Conservation (phyloP, 139 green algal genomes). For the Raphidocelis subcapitata region DNA sequence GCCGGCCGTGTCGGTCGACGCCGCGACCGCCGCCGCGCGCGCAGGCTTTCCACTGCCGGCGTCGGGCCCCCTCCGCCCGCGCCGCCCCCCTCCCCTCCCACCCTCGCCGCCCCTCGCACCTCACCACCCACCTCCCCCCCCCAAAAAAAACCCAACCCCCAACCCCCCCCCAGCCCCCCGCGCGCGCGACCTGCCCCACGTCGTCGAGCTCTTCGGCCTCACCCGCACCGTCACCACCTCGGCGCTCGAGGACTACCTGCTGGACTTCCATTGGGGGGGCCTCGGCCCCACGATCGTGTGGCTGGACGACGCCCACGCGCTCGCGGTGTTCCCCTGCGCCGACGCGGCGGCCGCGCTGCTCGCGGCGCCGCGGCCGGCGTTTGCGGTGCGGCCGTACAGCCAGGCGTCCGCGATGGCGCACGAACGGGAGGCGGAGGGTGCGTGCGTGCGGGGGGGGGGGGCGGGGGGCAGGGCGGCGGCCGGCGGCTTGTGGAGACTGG, state of each 20-base stretch:
- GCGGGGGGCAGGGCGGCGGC: too few relatives aligned
- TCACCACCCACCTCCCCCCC: too few relatives aligned
- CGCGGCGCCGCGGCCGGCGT: not conserved
- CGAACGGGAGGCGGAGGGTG: slow-evolving; percentile 16
- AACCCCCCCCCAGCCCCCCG: too few relatives aligned
- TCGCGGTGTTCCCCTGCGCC: slow-evolving; percentile 36
- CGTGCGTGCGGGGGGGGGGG: not conserved
- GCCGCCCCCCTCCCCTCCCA: too few relatives aligned
- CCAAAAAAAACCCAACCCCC: too few relatives aligned
- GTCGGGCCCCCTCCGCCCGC: too few relatives aligned
- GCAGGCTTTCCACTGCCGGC: too few relatives aligned
- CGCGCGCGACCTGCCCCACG: slow-evolving; percentile 15
- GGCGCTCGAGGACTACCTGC: slow-evolving; percentile 37
- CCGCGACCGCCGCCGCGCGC: too few relatives aligned
- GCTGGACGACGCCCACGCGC: slow-evolving; percentile 44
- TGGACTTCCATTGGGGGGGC: slow-evolving; percentile 21
- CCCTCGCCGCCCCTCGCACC: too few relatives aligned
- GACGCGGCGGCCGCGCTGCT: slow-evolving; percentile 22
- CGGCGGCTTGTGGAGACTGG: too few relatives aligned
- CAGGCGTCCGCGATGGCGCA: slow-evolving; percentile 2
- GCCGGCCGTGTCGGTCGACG: too few relatives aligned
- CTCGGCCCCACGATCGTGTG: slow-evolving; percentile 29
- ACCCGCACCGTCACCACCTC: slow-evolving; percentile 18
- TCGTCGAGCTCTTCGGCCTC: slow-evolving; percentile 37
- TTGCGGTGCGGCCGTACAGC: slow-evolving; percentile 22